These are phyloP conservation scores for Neobulgaria alba DNA, from an alignment of 2,329 filamentous ascomycete genomes.

Conservation along the genomic window DNA sequence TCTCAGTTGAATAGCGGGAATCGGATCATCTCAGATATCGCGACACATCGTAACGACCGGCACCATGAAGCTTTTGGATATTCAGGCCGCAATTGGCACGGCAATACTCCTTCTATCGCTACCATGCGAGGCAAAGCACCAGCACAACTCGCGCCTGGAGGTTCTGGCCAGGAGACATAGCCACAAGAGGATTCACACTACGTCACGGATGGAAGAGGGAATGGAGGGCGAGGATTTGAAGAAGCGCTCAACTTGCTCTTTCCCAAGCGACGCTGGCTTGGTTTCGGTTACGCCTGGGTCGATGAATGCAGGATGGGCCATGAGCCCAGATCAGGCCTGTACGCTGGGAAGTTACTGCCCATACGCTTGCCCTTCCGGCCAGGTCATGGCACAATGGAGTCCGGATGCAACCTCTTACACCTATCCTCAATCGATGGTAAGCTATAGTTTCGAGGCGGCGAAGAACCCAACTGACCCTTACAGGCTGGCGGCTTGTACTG, in stretches of 20 bases:
- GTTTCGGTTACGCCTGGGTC: constrained; percentile 56
- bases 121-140: constrained; percentile 23
- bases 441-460: constrained; percentile 22
- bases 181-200: constrained; percentile 17
- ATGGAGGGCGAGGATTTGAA: constrained; percentile 10
- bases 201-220: constrained; percentile 18
- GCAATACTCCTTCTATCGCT: constrained; percentile 38
- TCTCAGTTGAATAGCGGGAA: no score
- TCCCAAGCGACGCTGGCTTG: constrained; percentile 58
- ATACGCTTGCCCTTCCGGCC: constrained; percentile 65
- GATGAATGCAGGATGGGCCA: constrained; percentile 68
- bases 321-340: constrained; percentile 68
- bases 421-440: constrained; percentile 65
- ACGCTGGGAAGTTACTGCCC: constrained; percentile 62
- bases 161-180: constrained; percentile 20
- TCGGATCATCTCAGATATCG: not conserved
- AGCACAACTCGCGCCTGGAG: constrained; percentile 19
- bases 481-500: constrained; percentile 71
- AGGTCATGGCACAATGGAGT: constrained; percentile 75
- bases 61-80: constrained; percentile 45
- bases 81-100: constrained; percentile 42
- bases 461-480: constrained; percentile 8
- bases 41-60: not conserved
- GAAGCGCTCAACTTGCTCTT: constrained; percentile 43
- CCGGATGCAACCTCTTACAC: constrained; percentile 55